These are phyloP conservation scores for Eustoma russellianum DNA, from an alignment of 257 asterid genomes.

Conservation along the genomic window DNA sequence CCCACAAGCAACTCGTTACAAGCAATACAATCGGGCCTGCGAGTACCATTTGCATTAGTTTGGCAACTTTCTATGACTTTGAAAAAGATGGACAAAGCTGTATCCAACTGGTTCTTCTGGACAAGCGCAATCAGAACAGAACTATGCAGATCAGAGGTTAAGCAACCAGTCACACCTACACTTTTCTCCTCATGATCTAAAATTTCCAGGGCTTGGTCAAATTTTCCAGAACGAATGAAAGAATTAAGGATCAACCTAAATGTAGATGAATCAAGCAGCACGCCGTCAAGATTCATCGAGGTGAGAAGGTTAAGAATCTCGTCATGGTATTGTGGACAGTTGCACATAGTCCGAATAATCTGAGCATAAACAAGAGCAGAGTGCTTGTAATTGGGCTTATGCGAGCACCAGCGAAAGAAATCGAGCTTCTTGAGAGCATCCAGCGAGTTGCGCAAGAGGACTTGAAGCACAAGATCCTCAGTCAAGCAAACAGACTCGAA, in stretches of 20 bases:
- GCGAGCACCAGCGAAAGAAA: slow-evolving; percentile 71
- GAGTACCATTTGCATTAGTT: slow-evolving; percentile 16
- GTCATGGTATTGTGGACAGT: slow-evolving; percentile 27
- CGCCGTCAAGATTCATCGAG: slow-evolving; percentile 45
- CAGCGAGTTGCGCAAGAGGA: slow-evolving; percentile 54
- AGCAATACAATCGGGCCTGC: slow-evolving; percentile 54
- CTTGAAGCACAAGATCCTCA: slow-evolving; percentile 51
- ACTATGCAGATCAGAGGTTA: slow-evolving; percentile 46
- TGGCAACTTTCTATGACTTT: slow-evolving; percentile 46
- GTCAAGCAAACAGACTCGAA: slow-evolving; percentile 36
- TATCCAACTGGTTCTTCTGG: slow-evolving; percentile 47
- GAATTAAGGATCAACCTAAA: slow-evolving; percentile 62
- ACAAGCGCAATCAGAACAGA: slow-evolving; percentile 71
- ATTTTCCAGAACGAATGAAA: slow-evolving; percentile 55
- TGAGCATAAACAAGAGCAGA: slow-evolving; percentile 49
- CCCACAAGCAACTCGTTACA: slow-evolving; percentile 86
- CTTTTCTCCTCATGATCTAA: slow-evolving; percentile 50
- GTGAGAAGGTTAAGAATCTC: slow-evolving; percentile 45
- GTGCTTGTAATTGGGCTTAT: slow-evolving; percentile 58
- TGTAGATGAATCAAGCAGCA: slow-evolving; percentile 48
- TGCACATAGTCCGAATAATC: slow-evolving; percentile 46
- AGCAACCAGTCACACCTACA: slow-evolving; percentile 22
- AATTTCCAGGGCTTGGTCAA: slow-evolving; percentile 56
- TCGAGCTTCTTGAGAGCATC: slow-evolving; percentile 45
- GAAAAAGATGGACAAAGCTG: slow-evolving; percentile 61